Percentiles rank a stretch among this genome's conserved stretches.
These are phyloP conservation scores for Sporothrix brasiliensis DNA, from an alignment of 2,329 filamentous ascomycete genomes.

Conservation along the genomic window DNA sequence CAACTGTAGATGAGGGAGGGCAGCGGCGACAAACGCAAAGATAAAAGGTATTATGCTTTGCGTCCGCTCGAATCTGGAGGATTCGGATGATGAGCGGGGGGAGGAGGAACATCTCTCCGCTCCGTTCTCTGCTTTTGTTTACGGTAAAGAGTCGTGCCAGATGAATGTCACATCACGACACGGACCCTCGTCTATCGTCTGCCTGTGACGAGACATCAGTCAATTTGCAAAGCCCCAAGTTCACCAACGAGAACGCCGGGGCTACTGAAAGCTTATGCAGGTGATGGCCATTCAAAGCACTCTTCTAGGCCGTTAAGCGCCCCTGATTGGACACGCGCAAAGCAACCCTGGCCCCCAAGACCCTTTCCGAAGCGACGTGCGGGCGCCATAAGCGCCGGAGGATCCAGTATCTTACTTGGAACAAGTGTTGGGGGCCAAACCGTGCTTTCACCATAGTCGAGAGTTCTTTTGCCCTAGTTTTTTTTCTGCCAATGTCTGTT, in stretches of 20 bases:
- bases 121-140: background rate
- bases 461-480: background rate
- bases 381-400: slow-evolving; percentile 27
- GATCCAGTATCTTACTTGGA: background rate
- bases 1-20: slow-evolving; percentile 17
- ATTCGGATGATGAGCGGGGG: background rate
- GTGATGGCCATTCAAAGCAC: slow-evolving; percentile 32
- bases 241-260: slow-evolving; percentile 19
- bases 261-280: slow-evolving; percentile 30
- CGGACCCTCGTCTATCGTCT: background rate
- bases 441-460: background rate
- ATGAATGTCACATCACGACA: background rate
- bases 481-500: background rate
- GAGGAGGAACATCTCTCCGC: background rate
- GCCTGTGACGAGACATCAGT: slow-evolving; percentile 3
- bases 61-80: slow-evolving; percentile 6
- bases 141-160: background rate
- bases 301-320: background rate
- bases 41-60: background rate
- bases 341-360: slow-evolving; percentile 6
- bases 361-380: background rate
- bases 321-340: slow-evolving; percentile 28
- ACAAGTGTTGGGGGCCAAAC: slow-evolving; percentile 16
- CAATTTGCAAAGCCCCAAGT: background rate
- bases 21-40: background rate